These are phyloP conservation scores for Penicillium verhagenii DNA, from an alignment of 495 filamentous ascomycete species.

Conservation along the genomic window DNA sequence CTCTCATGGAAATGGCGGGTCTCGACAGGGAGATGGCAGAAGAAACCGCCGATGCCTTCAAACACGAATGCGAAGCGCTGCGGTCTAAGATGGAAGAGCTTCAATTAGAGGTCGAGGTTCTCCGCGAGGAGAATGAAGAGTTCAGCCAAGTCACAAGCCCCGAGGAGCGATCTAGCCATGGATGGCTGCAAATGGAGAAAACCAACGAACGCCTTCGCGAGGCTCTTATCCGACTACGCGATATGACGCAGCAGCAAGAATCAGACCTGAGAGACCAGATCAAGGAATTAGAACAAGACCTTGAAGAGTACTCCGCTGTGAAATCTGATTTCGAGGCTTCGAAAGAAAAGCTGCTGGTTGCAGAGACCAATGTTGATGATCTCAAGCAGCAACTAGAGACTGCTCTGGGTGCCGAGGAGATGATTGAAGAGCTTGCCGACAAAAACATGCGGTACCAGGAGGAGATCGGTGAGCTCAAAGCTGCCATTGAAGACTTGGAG, in stretches of 20 bases:
- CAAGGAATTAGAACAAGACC: constrained; percentile 72
- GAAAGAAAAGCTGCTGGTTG: constrained; percentile 67
- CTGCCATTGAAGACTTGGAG: constrained; percentile 80
- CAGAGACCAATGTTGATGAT: constrained; percentile 79
- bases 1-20: constrained; percentile 79
- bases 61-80: constrained; percentile 76
- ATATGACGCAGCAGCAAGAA: constrained; percentile 84
- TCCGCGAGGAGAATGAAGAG: constrained; percentile 84
- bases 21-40: constrained; percentile 97
- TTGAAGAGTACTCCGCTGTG: constrained; percentile 66
- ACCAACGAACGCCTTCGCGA: constrained; percentile 86
- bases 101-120: constrained; percentile 80
- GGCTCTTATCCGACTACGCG: constrained; percentile 77
- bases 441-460: constrained; percentile 79
- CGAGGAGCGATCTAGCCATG: constrained; percentile 81
- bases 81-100: constrained; percentile 77
- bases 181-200: constrained; percentile 88
- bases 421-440: constrained; percentile 89
- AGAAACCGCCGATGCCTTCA: constrained; percentile 78
- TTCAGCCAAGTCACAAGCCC: constrained; percentile 78
- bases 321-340: constrained; percentile 70
- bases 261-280: constrained; percentile 75
- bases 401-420: constrained; percentile 80
- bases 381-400: constrained; percentile 88
- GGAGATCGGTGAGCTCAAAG: constrained; percentile 76